A percentile compares a stretch with the other conserved stretches of the same genome.
Evolutionary conservation across 208 protist species (phyloP).

Genomic region (Leishmania gerbilli): DNA sequence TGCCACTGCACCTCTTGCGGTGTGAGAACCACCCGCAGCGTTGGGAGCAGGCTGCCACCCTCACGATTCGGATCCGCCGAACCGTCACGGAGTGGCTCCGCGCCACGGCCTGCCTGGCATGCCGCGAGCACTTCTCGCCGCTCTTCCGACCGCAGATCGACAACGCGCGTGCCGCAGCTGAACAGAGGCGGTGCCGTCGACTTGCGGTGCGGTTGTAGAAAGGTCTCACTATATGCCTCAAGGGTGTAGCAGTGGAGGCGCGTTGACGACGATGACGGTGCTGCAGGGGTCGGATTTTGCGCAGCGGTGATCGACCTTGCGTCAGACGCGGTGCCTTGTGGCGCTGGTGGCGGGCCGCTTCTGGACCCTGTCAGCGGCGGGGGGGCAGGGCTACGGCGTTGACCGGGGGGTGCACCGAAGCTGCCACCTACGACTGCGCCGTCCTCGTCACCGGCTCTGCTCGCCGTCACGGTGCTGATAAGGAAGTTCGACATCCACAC

Average conservation of each 20-base stretch:
- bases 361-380: not conserved
- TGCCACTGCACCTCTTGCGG: constrained; percentile 53
- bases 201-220: constrained; percentile 27
- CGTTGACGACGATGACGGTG: not conserved
- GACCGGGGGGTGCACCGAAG: not conserved
- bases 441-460: not conserved
- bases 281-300: not conserved
- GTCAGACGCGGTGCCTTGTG: not conserved
- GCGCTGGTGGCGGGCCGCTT: not conserved
- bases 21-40: constrained; percentile 65
- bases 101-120: constrained; percentile 36
- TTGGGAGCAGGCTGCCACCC: constrained; percentile 1
- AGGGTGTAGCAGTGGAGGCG: constrained; percentile 63
- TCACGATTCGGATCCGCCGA: not conserved
- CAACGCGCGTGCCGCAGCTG: constrained; percentile 69
- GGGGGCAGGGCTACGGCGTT: not conserved
- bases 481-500: constrained; percentile 25
- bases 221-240: constrained; percentile 61
- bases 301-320: not conserved
- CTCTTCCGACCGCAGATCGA: constrained; percentile 48
- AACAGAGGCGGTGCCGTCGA: constrained; percentile 36
- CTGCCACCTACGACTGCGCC: not conserved
- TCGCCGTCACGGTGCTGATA: constrained; percentile 12
- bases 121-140: constrained; percentile 34
- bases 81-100: not conserved